Base-by-base conservation (phyloP, 805 yeast species). In the Torulaspora microellipsoides region DNA sequence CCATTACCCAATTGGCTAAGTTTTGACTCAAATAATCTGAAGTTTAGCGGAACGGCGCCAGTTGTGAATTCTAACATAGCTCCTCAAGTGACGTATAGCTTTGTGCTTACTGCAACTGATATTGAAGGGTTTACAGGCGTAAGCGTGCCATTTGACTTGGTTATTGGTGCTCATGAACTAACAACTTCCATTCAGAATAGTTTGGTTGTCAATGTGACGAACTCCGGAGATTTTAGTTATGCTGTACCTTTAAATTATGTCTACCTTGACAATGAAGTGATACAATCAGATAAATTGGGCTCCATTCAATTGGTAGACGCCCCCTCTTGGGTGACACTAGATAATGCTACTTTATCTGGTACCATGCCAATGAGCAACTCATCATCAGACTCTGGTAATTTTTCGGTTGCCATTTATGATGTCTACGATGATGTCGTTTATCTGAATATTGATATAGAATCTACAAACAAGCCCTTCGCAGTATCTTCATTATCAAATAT, bases 1-100 rank as follows among this genome's bases (percentile, higher is more conserved):
- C 91, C 99, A 2, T 71, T 93, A 43, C 99, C 99, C 31, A 83
- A 79, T 58, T 93, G 99, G 98, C 69, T 88, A 40, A 65, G 67
- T 42, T 93, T 91, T 59, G 81, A 88, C 57, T 54, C 71, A 2
- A 56, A 75, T 4, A 70, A 72, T 31, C 68, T 87, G 51, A 75
- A 85, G 15, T 91, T 89, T 64, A 72, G 79, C 34, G 99, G 99
- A 27, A 81, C 83, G 1, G 91, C 96, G 1, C 99, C 99, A 9
- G 71, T 83, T 7, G 86, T 86, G 27, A 83, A 86, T 53, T 85
- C 96, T 2, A 73, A 76, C 13, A 83, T 88, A 53, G 99, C 99
- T 1, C 98, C 97, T 9, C 86, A 95, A 32, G 71, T 78, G 51
- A 68, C 71, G 33, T 93, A 78, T 61, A 74, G 77, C 13, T 80